Base-by-base conservation (phyloP, 208 protist genomes). In the Leishmania mexicana region DNA sequence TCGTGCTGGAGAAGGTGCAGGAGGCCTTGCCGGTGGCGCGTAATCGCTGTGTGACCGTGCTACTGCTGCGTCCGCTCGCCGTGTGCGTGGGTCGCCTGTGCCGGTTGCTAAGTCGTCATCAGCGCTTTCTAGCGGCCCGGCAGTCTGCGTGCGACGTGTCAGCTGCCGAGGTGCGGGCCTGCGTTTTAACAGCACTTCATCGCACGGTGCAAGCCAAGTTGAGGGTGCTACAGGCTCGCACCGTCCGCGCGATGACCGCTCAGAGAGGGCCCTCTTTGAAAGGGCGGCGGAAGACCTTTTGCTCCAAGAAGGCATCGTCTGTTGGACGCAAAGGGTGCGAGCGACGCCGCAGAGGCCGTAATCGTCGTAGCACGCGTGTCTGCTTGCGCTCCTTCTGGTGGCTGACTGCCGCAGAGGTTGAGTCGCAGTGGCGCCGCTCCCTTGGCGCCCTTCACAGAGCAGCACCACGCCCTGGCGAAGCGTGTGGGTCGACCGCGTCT, bases 121-220 rank as follows among this genome's bases (percentile, higher is more conserved):
- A 65, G 7, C 31, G 10, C 57, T 68, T 82, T 24, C 79, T 95
- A 10, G 24, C 40, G 24, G 49, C 81, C 0, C 54, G 81, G 38
- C 76, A 86, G 72, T 95, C 92, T 21, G 86, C 84, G 57, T 93
- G 89, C 75, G 87, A 84, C 67, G 71, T 95, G 13, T 77, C 77
- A 13, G 68, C 40, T 31, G 75, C 80, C 1, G 89, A 93, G 51
- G 81, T 93, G 38, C 83, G 80, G 24, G 81, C 90, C 40, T 96
- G 90, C 81, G 51, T 90, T 77, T 70, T 87, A 58, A 53, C 85
- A 53, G 89, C 90, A 45, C 58, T 94, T 31, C 85, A 93, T 75
- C 81, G 84, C 17, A 90, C 88, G 3, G 21, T 93, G 71, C 81
- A 93, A 68, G 75, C 81, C 1, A 80, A 88, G 74, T 78, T 93